Percentiles rank a stretch among this genome's conserved stretches.
Conservation (phyloP, 2,329 filamentous ascomycete genomes). For the Alternaria atra region DNA sequence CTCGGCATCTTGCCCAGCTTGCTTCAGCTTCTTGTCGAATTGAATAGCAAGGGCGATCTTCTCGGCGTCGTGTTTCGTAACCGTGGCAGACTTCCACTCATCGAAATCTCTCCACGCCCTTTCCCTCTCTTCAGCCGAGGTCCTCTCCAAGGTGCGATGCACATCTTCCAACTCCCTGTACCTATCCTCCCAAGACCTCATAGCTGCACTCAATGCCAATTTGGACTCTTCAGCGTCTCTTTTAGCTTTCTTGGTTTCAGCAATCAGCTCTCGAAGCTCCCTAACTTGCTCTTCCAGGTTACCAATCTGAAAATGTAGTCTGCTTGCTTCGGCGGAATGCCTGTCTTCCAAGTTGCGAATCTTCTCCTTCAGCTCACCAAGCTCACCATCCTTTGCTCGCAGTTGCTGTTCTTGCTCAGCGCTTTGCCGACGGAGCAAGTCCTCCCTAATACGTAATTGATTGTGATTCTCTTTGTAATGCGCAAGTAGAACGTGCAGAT, state of each 20-base stretch:
- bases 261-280: slow-evolving; percentile 59
- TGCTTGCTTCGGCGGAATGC: slow-evolving; percentile 60
- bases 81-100: slow-evolving; percentile 53
- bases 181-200: slow-evolving; percentile 52
- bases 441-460: slow-evolving; percentile 60
- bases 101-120: slow-evolving; percentile 52
- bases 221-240: slow-evolving; percentile 46
- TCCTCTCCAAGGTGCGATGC: slow-evolving; percentile 51
- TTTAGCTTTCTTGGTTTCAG: slow-evolving; percentile 56
- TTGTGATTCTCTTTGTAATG: slow-evolving; percentile 62
- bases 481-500: slow-evolving; percentile 50
- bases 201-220: slow-evolving; percentile 43
- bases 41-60: slow-evolving; percentile 53
- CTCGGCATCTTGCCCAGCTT: slow-evolving; percentile 57
- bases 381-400: slow-evolving; percentile 62
- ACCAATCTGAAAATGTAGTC: slow-evolving; percentile 61
- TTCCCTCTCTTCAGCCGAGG: slow-evolving; percentile 48
- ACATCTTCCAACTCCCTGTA: slow-evolving; percentile 56
- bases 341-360: slow-evolving; percentile 60
- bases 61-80: slow-evolving; percentile 49
- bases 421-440: slow-evolving; percentile 59
- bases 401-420: slow-evolving; percentile 61
- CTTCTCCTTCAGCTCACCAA: slow-evolving; percentile 61
- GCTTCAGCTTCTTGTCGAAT: slow-evolving; percentile 55
- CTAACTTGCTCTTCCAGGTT: slow-evolving; percentile 63